A percentile compares a stretch with the other conserved stretches of the same genome.
Evolutionary conservation across 2,329 filamentous ascomycete genomes (phyloP).

Genomic region (Pseudopithomyces chartarum): DNA sequence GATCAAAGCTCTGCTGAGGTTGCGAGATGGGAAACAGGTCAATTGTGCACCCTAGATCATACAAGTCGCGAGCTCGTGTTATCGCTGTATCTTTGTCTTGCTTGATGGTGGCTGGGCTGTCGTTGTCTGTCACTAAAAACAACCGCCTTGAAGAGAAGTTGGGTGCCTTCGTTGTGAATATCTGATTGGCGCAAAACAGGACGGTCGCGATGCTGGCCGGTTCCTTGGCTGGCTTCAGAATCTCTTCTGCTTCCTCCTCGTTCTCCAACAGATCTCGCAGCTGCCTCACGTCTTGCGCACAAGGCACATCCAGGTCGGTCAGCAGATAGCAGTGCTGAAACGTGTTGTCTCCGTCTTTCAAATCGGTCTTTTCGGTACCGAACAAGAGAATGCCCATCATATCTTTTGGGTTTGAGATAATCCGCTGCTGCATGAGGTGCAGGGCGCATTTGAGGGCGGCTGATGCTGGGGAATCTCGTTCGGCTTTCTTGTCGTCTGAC

Average conservation of each 20-base stretch:
- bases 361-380: slow-evolving; percentile 76
- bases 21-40: slow-evolving; percentile 88
- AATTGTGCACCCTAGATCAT: slow-evolving; percentile 88
- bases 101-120: slow-evolving; percentile 77
- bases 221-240: slow-evolving; percentile 73
- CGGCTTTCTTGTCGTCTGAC: slow-evolving; percentile 70
- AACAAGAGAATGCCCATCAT: slow-evolving; percentile 97
- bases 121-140: slow-evolving; percentile 96
- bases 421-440: slow-evolving; percentile 95
- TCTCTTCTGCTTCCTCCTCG: slow-evolving; percentile 69
- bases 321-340: slow-evolving; percentile 95
- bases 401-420: slow-evolving; percentile 93
- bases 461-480: slow-evolving; percentile 75
- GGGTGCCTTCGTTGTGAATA: slow-evolving; percentile 92
- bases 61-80: slow-evolving; percentile 90
- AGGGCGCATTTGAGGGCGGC: slow-evolving; percentile 94
- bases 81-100: slow-evolving; percentile 74
- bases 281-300: slow-evolving; percentile 82
- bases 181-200: slow-evolving; percentile 92
- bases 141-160: slow-evolving; percentile 91
- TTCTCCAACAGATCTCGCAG: slow-evolving; percentile 79
- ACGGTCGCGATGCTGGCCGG: slow-evolving; percentile 83
- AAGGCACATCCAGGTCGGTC: slow-evolving; percentile 84
- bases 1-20: slow-evolving; percentile 74
- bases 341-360: slow-evolving; percentile 54